Conservation (phyloP, 148 eudicot genomes). For the Chenopodium suecicum region DNA sequence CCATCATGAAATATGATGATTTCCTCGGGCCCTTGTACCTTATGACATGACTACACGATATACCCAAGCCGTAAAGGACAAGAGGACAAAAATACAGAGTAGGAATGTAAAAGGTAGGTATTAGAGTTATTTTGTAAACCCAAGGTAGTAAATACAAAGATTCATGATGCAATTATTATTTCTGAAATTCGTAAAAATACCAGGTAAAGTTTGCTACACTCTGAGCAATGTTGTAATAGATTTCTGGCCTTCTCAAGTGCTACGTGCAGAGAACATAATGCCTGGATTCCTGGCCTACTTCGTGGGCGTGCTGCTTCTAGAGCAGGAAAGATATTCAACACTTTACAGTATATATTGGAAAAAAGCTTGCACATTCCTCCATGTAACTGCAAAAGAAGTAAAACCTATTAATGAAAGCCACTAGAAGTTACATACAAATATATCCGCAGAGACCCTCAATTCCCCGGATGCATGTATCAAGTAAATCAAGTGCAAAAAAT, state of each 20-base stretch:
- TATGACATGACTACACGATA: not conserved
- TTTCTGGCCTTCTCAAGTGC: slow-evolving; percentile 91
- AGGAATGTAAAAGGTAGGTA: not conserved
- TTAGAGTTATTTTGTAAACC: not conserved
- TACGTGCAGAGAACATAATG: slow-evolving; percentile 83
- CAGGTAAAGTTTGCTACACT: slow-evolving; percentile 93
- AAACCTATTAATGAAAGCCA: not conserved
- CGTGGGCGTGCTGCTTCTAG: slow-evolving; percentile 93
- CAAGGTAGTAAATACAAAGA: not conserved
- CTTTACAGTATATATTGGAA: slow-evolving; percentile 61
- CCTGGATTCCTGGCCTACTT: slow-evolving; percentile 94
- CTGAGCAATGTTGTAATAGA: slow-evolving; percentile 86
- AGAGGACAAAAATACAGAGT: too few relatives aligned
- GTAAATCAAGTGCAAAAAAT: not conserved
- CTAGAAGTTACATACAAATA: not conserved
- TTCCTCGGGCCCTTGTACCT: not conserved
- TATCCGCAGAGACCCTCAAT: not conserved
- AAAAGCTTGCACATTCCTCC: slow-evolving; percentile 84
- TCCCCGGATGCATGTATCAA: not conserved
- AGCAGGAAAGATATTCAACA: slow-evolving; percentile 76
- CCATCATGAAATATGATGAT: not conserved
- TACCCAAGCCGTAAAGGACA: not conserved
- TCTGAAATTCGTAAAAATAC: slow-evolving; percentile 35
- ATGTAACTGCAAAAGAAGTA: slow-evolving; percentile 67
- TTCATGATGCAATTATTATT: not conserved